Base-by-base conservation (phyloP, 352 stramenopile species). In the Saprolegnia diclina region DNA sequence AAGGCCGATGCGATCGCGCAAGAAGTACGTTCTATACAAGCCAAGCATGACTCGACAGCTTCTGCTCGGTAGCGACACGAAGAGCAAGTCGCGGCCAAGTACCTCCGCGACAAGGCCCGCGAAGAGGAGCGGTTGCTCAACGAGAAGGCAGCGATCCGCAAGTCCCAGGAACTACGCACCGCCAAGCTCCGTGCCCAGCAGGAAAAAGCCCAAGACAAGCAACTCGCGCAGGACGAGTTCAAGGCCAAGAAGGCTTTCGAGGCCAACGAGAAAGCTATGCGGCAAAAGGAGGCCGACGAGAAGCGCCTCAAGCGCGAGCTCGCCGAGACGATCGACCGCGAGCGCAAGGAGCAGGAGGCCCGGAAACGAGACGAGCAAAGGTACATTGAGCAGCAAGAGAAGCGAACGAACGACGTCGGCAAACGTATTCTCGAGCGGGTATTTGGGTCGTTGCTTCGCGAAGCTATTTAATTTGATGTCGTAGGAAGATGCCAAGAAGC, bases 131-230 rank as follows among this genome's bases (percentile, higher is more conserved):
- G 79, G 5, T 84, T 88, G 56, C 32, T 79, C 5, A 74, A 88
- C n/a, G 84, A 92, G 50, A 73, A 85, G 18, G 67, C 76, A 71
- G 79, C 80, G 0, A 79, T 92, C 52, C 77, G 78, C 46, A 90
- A 90, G 63, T 75, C 78, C 13, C 88, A 92, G 50, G 84, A 92
- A 63, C 62, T 91, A 5, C 81, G 82, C 5, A 79, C 79, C 7
- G 82, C 85, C 18, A 92, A 92, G 67, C 71, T 92, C 38, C 82
- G 85, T 11, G 85, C 81, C 21, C 82, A 92, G 54, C 85, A 92
- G 54, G 82, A 92, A 67, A 91, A 91, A 56, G 79, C 79, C n/a
- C 82, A 91, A 59, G 85, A 91, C 73, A 92, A 90, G 46, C 80
- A 83, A 18, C 75, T 77, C 0, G 71, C 80, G 18, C 81, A 87